phyloP scores from a whole-genome alignment of 2,329 filamentous ascomycete genomes.

The Aureobasidium sp. region DNA sequence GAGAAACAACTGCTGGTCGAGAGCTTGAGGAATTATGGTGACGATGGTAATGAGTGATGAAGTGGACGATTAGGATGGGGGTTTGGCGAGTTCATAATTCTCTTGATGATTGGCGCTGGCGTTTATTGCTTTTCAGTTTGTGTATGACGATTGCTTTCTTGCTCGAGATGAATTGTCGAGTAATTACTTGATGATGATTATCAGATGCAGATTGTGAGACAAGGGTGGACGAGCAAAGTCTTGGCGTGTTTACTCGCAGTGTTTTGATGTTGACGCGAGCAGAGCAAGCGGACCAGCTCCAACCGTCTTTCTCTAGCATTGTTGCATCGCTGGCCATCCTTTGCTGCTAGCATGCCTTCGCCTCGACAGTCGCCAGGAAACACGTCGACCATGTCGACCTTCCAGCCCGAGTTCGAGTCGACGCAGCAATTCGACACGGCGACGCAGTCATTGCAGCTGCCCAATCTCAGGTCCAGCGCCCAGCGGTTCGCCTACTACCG shows the following conservation, averaged over 20 bases:
- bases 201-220: not conserved
- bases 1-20: too few relatives aligned
- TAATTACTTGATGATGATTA: too few relatives aligned
- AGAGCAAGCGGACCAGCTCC: too few relatives aligned
- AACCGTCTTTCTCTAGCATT: conserved; percentile 10
- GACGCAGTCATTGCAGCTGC: conserved; percentile 17
- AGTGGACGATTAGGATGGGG: too few relatives aligned
- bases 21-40: too few relatives aligned
- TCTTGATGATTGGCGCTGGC: too few relatives aligned
- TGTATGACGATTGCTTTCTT: too few relatives aligned
- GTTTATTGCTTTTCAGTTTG: too few relatives aligned
- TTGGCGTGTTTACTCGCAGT: conserved; percentile 15
- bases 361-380: conserved; percentile 14
- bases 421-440: conserved; percentile 21
- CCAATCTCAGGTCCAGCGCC: conserved; percentile 11
- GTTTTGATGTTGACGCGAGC: conserved; percentile 16
- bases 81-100: too few relatives aligned
- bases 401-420: conserved; percentile 19
- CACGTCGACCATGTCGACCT: conserved; percentile 18
- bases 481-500: conserved; percentile 10
- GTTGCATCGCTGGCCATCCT: not conserved
- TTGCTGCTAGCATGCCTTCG: conserved; percentile 11
- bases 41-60: too few relatives aligned
- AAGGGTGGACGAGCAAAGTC: too few relatives aligned
- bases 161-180: too few relatives aligned